Conservation (phyloP, 192 early-diverging fungal genomes). For the Coemansia sp. region DNA sequence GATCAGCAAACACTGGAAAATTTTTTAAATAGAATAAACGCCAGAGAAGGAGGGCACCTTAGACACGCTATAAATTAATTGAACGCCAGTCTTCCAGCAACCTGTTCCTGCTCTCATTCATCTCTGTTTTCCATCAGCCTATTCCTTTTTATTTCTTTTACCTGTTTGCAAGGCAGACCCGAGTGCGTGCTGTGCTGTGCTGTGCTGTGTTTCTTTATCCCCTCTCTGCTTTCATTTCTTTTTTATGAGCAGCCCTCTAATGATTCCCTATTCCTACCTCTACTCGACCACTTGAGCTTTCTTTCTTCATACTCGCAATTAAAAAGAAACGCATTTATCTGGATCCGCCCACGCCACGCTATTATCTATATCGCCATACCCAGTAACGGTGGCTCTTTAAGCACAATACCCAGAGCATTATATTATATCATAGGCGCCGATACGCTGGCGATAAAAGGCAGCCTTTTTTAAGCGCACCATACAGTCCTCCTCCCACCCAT, state of each 20-base stretch:
- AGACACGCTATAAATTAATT: no score
- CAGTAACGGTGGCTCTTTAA: background rate
- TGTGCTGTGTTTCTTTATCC: no score
- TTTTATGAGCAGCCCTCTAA: background rate
- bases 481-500: no score
- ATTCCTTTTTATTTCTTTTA: background rate
- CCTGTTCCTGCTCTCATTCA: background rate
- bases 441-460: background rate
- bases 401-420: background rate
- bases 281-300: background rate
- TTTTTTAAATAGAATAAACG: background rate
- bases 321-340: background rate
- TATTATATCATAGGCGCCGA: background rate
- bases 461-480: background rate
- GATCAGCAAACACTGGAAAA: background rate
- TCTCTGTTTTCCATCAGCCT: background rate
- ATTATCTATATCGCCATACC: background rate
- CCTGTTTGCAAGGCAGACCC: background rate
- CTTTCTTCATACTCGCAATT: no score
- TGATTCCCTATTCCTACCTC: background rate
- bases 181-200: no score
- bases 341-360: background rate
- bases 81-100: no score
- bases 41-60: no score
- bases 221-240: background rate